Conservation (phyloP, 83 land plant genomes). For the Isoetes engelmannii region DNA sequence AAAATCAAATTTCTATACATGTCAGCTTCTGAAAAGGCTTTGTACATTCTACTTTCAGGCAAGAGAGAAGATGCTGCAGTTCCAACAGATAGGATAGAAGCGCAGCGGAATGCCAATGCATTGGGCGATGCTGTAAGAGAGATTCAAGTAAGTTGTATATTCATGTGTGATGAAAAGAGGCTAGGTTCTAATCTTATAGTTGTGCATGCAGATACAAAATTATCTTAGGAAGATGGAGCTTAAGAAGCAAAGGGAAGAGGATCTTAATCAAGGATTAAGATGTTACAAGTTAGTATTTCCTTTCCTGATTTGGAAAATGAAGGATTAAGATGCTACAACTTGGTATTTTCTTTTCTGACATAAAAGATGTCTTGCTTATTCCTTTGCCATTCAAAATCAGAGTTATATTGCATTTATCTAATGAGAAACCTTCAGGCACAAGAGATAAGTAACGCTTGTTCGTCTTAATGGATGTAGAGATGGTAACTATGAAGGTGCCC, state of each 20-base stretch:
- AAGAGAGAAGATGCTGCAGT: slow-evolving; percentile 48
- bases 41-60: slow-evolving; percentile 32
- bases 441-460: no score
- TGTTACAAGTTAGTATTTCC: slow-evolving; percentile 56
- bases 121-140: slow-evolving; percentile 72
- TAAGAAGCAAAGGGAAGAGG: slow-evolving; percentile 57
- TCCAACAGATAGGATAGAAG: slow-evolving; percentile 55
- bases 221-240: slow-evolving; percentile 63
- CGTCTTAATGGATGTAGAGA: slow-evolving; percentile 22
- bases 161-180: no score
- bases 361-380: no score
- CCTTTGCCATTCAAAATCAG: no score
- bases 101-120: slow-evolving; percentile 76
- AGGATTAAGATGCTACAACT: not conserved
- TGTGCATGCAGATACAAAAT: slow-evolving; percentile 63
- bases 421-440: no score
- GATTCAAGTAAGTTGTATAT: slow-evolving; percentile 57
- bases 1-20: no score
- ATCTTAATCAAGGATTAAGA: slow-evolving; percentile 70
- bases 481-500: slow-evolving; percentile 69
- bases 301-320: not conserved
- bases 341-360: not conserved
- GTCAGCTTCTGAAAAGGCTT: no score
- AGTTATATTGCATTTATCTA: no score
- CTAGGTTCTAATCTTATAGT: no score